These are phyloP conservation scores for Tricholoma terreum DNA, from an alignment of 768 basidiomycete species.

Conservation along the genomic window DNA sequence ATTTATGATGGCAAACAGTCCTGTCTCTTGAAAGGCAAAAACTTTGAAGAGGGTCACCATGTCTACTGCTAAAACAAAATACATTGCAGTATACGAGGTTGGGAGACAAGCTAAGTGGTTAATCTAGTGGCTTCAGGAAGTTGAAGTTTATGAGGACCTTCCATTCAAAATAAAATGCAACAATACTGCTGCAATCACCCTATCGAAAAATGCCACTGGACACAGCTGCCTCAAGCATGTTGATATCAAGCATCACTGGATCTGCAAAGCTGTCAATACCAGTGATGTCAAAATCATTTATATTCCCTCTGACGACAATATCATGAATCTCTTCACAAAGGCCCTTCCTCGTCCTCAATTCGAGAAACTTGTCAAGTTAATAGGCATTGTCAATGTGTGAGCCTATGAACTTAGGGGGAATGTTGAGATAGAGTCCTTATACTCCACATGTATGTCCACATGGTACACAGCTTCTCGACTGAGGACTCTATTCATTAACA, in stretches of 20 bases:
- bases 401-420: too few relatives aligned
- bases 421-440: too few relatives aligned
- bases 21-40: too few relatives aligned
- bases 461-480: too few relatives aligned
- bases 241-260: slow-evolving; percentile 34
- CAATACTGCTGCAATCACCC: slow-evolving; percentile 30
- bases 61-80: slow-evolving; percentile 33
- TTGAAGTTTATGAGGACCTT: slow-evolving; percentile 3
- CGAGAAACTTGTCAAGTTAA: slow-evolving; percentile 4
- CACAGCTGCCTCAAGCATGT: slow-evolving; percentile 38
- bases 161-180: slow-evolving; percentile 20
- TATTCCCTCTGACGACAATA: slow-evolving; percentile 27
- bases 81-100: slow-evolving; percentile 30
- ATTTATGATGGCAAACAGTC: too few relatives aligned
- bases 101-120: slow-evolving; percentile 5
- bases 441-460: too few relatives aligned
- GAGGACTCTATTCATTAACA: too few relatives aligned
- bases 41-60: too few relatives aligned
- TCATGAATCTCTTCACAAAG: slow-evolving; percentile 39
- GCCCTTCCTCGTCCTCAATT: slow-evolving; percentile 21
- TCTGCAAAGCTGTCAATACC: slow-evolving; percentile 28
- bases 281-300: slow-evolving; percentile 21
- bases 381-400: too few relatives aligned
- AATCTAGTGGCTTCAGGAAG: slow-evolving; percentile 7
- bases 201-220: slow-evolving; percentile 27